Base-by-base conservation (phyloP, 148 eudicot genomes). In the Tetragonia tetragonoides region DNA sequence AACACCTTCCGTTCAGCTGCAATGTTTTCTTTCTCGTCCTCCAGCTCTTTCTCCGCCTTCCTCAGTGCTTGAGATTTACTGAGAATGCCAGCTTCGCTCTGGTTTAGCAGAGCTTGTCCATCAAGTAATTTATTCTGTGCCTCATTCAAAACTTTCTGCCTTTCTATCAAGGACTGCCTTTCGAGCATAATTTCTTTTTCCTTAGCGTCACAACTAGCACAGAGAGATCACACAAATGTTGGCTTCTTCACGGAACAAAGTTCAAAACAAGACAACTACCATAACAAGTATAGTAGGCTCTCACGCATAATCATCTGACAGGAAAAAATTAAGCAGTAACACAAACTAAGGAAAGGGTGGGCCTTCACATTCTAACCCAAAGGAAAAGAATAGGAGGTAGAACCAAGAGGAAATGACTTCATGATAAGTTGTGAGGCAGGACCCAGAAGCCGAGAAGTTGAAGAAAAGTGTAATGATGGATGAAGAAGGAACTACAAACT, bases 131-230 rank as follows among this genome's bases (percentile, higher is more conserved):
- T 84, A 70, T 92, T 89, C 75, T 95, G 91, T 21, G 88, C 82
- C 77, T 88, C 87, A 81, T 81, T 90, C 78, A 92, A 34, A 77
- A 77, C 75, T 78, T 84, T 92, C 79, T 87, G 92, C 77, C 96
- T 91, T 77, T 92, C 99, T 61, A 73, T 10, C 79, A 95, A 74
- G 3, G 94, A 87, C 81, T 92, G 89, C 76, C 96, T 86, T 84
- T 92, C 97, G 68, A 88, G 94, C 79, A 81, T 68, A 70, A 89
- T 75, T 76, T 95, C 97, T 77, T 86, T 89, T 85, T 91, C 99
- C 84, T 90, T 95, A 38, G 89, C 89, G 75, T 92, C 99, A 82
- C 88, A 89, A 17, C 99, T 95, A 74, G 64, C 44, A 86, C 42
- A 81, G 37, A 66, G 60, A 71, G 24, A 70, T 38, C 10, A 73